A percentile compares a stretch with the other conserved stretches of the same genome.
Conservation (phyloP, 108 stramenopile genomes). For the Stephanodiscus minutulus region DNA sequence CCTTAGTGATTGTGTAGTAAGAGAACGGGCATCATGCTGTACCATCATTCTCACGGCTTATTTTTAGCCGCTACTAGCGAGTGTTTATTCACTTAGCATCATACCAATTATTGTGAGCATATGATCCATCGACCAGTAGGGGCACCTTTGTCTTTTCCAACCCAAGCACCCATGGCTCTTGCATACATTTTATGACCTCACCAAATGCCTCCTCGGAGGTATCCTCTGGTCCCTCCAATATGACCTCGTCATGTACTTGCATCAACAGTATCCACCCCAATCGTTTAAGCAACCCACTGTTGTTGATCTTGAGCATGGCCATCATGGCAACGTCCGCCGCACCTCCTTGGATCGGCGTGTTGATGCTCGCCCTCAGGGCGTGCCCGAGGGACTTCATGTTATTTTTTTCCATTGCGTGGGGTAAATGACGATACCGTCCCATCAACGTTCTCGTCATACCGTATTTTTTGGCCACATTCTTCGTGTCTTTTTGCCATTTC, state of each 20-base stretch:
- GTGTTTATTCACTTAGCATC: conserved; percentile 91
- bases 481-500: conserved; percentile 91
- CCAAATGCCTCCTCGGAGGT: conserved; percentile 92
- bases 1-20: neutral
- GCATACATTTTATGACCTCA: conserved; percentile 91
- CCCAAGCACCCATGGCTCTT: conserved; percentile 94
- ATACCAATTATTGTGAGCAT: conserved; percentile 93
- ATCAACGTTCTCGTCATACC: conserved; percentile 92
- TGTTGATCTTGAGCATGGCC: conserved; percentile 98
- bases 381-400: conserved; percentile 61
- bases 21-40: no score
- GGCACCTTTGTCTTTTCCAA: conserved; percentile 87
- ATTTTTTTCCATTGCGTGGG: conserved; percentile 70
- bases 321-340: conserved; percentile 99
- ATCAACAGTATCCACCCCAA: conserved; percentile 96
- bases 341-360: conserved; percentile 99
- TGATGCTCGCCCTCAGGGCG: conserved; percentile 96
- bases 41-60: no score
- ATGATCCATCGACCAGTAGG: conserved; percentile 93
- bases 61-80: no score
- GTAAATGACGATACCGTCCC: conserved; percentile 94
- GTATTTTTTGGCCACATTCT: conserved; percentile 61
- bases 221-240: conserved; percentile 99
- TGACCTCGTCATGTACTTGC: conserved; percentile 99
- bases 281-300: conserved; percentile 68